phyloP scores from a whole-genome alignment of 306 rosid species.

The Cucurbita moschata region DNA sequence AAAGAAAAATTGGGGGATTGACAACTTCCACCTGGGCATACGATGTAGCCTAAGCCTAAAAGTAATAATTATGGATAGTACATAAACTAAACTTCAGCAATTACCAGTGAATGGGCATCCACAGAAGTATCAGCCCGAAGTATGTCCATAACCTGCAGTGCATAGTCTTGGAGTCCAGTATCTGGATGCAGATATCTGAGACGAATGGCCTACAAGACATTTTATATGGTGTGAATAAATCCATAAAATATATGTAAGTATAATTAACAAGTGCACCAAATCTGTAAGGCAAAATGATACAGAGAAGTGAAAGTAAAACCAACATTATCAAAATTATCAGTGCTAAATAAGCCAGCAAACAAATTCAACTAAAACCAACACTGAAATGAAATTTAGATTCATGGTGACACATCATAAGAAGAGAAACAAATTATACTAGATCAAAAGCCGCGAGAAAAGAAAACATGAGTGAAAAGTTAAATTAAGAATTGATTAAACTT shows the following conservation, averaged over 20 bases:
- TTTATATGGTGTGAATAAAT: constrained; percentile 11
- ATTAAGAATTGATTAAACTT: background rate
- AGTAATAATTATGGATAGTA: background rate
- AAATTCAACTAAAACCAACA: background rate
- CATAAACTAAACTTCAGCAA: background rate
- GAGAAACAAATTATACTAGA: background rate
- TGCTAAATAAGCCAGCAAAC: background rate
- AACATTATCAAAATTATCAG: background rate
- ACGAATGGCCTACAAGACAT: constrained; percentile 64
- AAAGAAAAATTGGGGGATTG: background rate
- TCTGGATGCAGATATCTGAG: constrained; percentile 75
- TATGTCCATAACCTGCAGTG: constrained; percentile 69
- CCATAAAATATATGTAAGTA: background rate
- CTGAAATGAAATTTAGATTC: background rate
- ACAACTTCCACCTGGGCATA: background rate
- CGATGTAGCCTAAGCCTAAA: background rate
- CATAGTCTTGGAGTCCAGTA: constrained; percentile 67
- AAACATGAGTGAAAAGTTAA: background rate
- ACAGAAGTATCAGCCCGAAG: constrained; percentile 56
- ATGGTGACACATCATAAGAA: background rate
- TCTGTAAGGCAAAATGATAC: background rate
- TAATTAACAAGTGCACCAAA: background rate
- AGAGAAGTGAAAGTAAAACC: background rate
- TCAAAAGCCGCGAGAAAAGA: background rate
- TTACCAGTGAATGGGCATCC: constrained; percentile 83